Percentiles rank a stretch among this genome's conserved stretches.
These are phyloP conservation scores for Penicillium salamii DNA, from an alignment of 495 filamentous ascomycete species.

Conservation along the genomic window DNA sequence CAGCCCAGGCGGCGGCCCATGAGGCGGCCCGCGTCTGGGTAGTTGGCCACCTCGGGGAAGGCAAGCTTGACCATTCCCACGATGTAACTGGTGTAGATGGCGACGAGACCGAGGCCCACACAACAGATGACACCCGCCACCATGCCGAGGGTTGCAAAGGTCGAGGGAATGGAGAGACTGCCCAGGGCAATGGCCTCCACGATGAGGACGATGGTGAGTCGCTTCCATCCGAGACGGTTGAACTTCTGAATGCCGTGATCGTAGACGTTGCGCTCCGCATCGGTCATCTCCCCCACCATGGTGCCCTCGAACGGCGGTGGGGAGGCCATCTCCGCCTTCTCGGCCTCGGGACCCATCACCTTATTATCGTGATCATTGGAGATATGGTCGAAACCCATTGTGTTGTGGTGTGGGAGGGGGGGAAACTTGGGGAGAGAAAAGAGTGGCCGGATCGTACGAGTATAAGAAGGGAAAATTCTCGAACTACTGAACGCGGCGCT, in stretches of 20 bases:
- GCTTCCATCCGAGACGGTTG: constrained; percentile 38
- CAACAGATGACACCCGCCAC: constrained; percentile 52
- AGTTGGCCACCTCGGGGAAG: constrained; percentile 62
- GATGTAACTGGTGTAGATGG: constrained; percentile 71
- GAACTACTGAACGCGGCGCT: constrained; percentile 17
- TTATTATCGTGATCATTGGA: constrained; percentile 22
- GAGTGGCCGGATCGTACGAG: background rate
- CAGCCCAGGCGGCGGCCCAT: constrained; percentile 50
- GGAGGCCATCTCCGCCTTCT: constrained; percentile 16
- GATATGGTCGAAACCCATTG: constrained; percentile 28
- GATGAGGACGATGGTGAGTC: constrained; percentile 48
- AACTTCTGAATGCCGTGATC: constrained; percentile 30
- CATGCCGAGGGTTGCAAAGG: constrained; percentile 63
- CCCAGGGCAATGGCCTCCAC: constrained; percentile 65
- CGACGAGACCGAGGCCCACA: constrained; percentile 57
- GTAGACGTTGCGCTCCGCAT: constrained; percentile 26
- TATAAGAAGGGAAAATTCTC: constrained; percentile 13
- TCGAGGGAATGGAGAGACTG: constrained; percentile 55
- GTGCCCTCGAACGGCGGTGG: constrained; percentile 27
- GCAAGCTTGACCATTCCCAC: constrained; percentile 68
- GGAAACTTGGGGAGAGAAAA: background rate
- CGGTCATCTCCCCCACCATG: constrained; percentile 33
- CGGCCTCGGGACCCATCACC: constrained; percentile 15
- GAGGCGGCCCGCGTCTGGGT: constrained; percentile 64
- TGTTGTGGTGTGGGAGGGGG: background rate